A percentile compares a stretch with the other conserved stretches of the same genome.
Evolutionary conservation across 2,329 filamentous ascomycete genomes (phyloP).

Genomic region (Leptographium flavum): DNA sequence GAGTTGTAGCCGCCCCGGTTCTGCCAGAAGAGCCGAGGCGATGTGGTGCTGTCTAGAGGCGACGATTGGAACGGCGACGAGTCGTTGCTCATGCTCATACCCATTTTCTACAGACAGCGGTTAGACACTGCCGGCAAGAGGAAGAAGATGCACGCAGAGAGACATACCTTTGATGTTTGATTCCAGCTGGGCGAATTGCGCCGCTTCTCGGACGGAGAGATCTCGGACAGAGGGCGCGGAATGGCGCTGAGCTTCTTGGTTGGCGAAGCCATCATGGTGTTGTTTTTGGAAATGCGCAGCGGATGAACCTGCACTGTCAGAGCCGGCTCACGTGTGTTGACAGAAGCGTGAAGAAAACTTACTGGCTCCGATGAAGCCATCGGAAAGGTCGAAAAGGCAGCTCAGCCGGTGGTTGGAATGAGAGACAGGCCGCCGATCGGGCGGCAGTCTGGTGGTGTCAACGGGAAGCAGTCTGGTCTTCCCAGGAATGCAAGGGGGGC

Average conservation of each 20-base stretch:
- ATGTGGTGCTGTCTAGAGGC: conserved; percentile 52
- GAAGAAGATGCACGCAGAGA: not conserved
- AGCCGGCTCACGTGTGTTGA: not conserved
- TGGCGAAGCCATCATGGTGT: conserved; percentile 42
- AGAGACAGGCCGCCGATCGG: not conserved
- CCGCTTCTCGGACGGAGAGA: conserved; percentile 72
- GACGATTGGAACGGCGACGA: conserved; percentile 79
- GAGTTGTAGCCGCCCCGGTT: conserved; percentile 47
- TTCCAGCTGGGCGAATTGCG: conserved; percentile 90
- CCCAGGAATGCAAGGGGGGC: not conserved
- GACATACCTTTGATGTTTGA: conserved; percentile 55
- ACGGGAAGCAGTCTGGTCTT: not conserved
- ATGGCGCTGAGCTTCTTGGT: conserved; percentile 46
- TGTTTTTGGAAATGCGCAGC: conserved; percentile 61
- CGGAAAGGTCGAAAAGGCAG: not conserved
- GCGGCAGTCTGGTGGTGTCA: not conserved
- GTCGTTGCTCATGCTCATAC: conserved; percentile 53
- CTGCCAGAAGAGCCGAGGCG: conserved; percentile 89
- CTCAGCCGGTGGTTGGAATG: not conserved
- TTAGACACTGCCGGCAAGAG: not conserved
- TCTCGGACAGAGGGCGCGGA: conserved; percentile 71
- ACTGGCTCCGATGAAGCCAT: conserved; percentile 12
- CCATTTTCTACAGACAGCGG: conserved; percentile 41
- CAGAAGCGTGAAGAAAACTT: conserved; percentile 1
- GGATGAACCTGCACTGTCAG: conserved; percentile 47